Evolutionary conservation across 2,329 filamentous ascomycete genomes (phyloP), one percentile per base, ranked within the genome.

Genomic region (Pleoardoris graminearum): DNA sequence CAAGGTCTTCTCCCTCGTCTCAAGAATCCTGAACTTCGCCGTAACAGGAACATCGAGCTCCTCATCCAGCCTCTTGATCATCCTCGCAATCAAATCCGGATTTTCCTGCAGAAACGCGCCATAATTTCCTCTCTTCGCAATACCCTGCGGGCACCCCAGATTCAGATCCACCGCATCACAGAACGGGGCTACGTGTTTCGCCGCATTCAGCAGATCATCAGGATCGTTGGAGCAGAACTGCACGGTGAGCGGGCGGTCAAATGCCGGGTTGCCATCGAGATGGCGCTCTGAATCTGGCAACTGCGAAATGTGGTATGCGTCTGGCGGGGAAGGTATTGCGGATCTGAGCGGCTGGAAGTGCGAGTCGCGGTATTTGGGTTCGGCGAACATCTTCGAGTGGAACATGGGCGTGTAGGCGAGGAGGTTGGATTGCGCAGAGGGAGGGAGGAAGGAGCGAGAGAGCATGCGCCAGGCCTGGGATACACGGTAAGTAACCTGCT

Each of bases 121-220:
- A 67, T 99, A 99, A 70, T 90, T 87, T 7, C 94, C 94, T 70
- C 89, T 89, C 70, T 85, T 85, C 29, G 94, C 94, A 61, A 99
- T 99, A 1, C 93, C 93, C 70, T 99, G 94, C 0, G 94, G 94
- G 75, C 94, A 99, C 7, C 94, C 94, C 4, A 99, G 80, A 71
- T 99, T 99, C 63, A 99, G 77, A 72, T 99, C 94, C 3, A 99
- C 88, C 7, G 94, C 94, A 71, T 99, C 94, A 74, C 93, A 97
- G 73, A 92, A 89, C 0, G 91, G 90, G 4, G 89, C 86, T 0
- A 91, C 92, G 55, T 87, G 81, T 58, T 83, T 82, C 0, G 93
- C 94, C 0, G 94, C 91, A 23, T 82, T 81, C 42, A 97, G 84
- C 17, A 96, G 81, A 48, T 88, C 85, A n/a, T 88, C 82, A 0